A percentile compares a stretch with the other conserved stretches of the same genome.
Evolutionary conservation across 352 stramenopile species (phyloP).

Genomic region (Elongisporangium prolatum): DNA sequence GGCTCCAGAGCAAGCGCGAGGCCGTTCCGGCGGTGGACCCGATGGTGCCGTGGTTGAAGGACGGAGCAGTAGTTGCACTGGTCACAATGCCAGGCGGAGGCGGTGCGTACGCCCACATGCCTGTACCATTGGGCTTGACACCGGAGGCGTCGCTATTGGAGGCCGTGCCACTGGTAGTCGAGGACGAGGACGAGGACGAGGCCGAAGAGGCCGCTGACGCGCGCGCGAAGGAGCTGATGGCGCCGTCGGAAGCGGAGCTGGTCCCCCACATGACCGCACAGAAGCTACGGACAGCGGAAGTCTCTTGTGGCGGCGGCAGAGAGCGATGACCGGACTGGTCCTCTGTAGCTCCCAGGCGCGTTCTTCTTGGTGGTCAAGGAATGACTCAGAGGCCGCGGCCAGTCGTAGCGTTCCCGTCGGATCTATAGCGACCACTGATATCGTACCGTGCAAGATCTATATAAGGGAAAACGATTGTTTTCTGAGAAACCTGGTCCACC

Average conservation of each 20-base stretch:
- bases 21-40: conserved; percentile 23
- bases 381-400: not conserved
- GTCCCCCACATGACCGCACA: not conserved
- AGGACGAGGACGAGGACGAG: not conserved
- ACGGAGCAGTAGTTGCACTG: not conserved
- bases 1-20: conserved; percentile 50
- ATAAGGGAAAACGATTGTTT: not conserved
- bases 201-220: not conserved
- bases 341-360: not conserved
- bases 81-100: not conserved
- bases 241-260: not conserved
- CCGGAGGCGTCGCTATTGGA: not conserved
- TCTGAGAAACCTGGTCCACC: not conserved
- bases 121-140: not conserved
- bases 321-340: not conserved
- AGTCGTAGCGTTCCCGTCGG: not conserved
- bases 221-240: not conserved
- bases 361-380: not conserved
- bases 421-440: not conserved
- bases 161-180: not conserved
- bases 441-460: not conserved
- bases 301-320: not conserved
- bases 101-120: not conserved
- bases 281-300: not conserved
- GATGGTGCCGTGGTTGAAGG: conserved; percentile 27